These are phyloP conservation scores for Pistacia atlantica DNA, from an alignment of 345 rosid genomes.

Conservation along the genomic window DNA sequence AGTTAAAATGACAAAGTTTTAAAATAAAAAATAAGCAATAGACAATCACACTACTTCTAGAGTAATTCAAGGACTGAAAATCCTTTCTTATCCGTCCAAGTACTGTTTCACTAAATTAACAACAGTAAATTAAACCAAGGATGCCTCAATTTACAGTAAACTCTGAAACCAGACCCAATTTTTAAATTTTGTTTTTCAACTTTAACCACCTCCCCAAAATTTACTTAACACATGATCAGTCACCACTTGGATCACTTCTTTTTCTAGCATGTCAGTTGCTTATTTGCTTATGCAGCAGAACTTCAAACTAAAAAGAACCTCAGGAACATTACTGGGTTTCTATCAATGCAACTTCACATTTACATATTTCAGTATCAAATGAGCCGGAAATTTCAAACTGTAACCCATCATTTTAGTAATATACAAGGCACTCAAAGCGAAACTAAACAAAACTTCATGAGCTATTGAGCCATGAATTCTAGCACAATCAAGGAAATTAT, in stretches of 20 bases:
- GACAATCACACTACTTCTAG: neutral
- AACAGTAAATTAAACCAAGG: neutral
- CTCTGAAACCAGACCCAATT: neutral
- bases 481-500: neutral
- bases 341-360: neutral
- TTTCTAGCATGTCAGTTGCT: neutral
- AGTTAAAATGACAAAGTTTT: too few relatives aligned
- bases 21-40: too few relatives aligned
- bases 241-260: neutral
- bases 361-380: neutral
- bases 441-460: neutral
- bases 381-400: neutral
- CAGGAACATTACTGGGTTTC: neutral
- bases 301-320: neutral
- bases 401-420: neutral
- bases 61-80: neutral
- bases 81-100: neutral
- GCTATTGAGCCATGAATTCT: too few relatives aligned
- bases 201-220: neutral
- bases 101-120: neutral
- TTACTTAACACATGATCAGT: neutral
- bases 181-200: neutral
- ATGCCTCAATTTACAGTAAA: neutral
- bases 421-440: neutral
- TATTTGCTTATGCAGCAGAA: neutral